These are phyloP conservation scores for Apiotrichum gracile DNA, from an alignment of 1,284 basidiomycete genomes.

Conservation along the genomic window DNA sequence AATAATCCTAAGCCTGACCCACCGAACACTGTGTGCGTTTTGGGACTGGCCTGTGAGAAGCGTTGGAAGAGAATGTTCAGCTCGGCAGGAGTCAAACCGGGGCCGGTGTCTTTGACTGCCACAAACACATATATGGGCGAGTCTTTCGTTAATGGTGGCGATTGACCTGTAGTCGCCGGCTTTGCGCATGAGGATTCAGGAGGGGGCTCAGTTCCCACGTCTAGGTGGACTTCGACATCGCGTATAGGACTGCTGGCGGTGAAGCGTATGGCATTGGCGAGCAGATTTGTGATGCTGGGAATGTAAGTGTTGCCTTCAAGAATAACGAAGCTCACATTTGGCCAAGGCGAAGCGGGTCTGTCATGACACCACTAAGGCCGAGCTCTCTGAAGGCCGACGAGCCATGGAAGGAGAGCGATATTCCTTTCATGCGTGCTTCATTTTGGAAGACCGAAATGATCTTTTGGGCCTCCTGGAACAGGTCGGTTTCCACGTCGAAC, in stretches of 20 bases:
- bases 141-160: constrained; percentile 8
- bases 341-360: constrained; percentile 43
- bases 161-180: not conserved
- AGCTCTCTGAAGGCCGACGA: constrained; percentile 19
- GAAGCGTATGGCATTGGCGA: constrained; percentile 43
- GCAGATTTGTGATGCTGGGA: constrained; percentile 31
- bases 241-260: constrained; percentile 22
- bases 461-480: constrained; percentile 40
- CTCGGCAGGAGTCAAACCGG: constrained; percentile 22
- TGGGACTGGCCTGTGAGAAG: constrained; percentile 27
- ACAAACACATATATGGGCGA: constrained; percentile 16
- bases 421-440: constrained; percentile 40
- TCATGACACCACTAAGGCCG: constrained; percentile 31
- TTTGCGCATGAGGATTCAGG: constrained; percentile 1
- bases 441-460: constrained; percentile 34
- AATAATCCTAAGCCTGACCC: constrained; percentile 36
- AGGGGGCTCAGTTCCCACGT: constrained; percentile 25
- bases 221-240: constrained; percentile 33
- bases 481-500: constrained; percentile 42
- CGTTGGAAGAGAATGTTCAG: constrained; percentile 24
- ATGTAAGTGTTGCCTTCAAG: not conserved
- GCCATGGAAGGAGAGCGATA: constrained; percentile 29
- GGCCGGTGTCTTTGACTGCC: constrained; percentile 24
- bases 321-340: constrained; percentile 26
- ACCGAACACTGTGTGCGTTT: constrained; percentile 29